phyloP scores from a whole-genome alignment of 2,329 filamentous ascomycete species.

The Sordariomycetes sp. region DNA sequence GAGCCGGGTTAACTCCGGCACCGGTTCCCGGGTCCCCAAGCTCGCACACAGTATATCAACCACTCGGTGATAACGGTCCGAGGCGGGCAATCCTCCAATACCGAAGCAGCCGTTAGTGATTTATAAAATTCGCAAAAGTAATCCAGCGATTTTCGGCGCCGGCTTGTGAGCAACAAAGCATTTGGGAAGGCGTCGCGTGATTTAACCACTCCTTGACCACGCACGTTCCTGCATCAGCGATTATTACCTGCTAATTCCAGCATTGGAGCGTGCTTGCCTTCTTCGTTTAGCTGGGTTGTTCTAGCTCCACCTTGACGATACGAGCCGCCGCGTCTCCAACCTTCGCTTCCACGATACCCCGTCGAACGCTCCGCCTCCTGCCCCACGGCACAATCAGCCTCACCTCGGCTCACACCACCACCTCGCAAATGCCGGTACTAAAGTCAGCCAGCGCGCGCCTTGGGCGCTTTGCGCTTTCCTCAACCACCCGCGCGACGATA shows the following conservation, averaged over 20 bases:
- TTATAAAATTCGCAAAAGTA: not conserved
- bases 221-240: not conserved
- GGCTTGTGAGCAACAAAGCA: not conserved
- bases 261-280: not conserved
- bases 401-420: not conserved
- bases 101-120: not conserved
- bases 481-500: not conserved
- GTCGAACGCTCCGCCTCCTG: not conserved
- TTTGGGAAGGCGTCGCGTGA: not conserved
- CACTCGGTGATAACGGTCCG: not conserved
- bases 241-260: not conserved
- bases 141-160: not conserved
- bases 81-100: not conserved
- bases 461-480: not conserved
- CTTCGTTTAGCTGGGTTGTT: not conserved
- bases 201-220: not conserved
- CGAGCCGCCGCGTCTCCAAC: not conserved
- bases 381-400: not conserved
- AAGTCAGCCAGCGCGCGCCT: not conserved
- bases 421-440: not conserved
- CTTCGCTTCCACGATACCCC: not conserved
- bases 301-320: not conserved
- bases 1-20: not conserved
- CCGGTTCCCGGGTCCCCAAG: not conserved
- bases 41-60: not conserved